phyloP scores from a whole-genome alignment of 1,284 basidiomycete species.

The Kwoniella shivajii region DNA sequence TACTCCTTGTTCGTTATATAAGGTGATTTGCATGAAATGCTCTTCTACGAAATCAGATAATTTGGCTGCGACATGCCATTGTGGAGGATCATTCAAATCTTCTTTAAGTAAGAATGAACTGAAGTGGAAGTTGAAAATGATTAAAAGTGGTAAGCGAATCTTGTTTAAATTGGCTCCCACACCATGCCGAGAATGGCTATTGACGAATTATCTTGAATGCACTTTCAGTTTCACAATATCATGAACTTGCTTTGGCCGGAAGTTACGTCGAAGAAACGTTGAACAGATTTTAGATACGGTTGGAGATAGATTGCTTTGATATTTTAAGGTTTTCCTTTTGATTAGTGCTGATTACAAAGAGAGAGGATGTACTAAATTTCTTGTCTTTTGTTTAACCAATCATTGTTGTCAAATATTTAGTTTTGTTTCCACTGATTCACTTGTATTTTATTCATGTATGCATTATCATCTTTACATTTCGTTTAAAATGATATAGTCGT shows the following conservation, averaged over 20 bases:
- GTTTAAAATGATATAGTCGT: too few relatives aligned
- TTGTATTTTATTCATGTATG: not conserved
- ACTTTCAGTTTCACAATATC: conserved; percentile 47
- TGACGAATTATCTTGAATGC: not conserved
- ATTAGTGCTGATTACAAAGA: too few relatives aligned
- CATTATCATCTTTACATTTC: not conserved
- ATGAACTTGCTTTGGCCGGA: conserved; percentile 46
- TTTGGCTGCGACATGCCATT: conserved; percentile 79
- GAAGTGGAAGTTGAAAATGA: conserved; percentile 69
- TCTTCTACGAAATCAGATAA: conserved; percentile 85
- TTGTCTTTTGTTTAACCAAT: not conserved
- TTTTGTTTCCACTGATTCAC: not conserved
- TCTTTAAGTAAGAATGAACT: conserved; percentile 71
- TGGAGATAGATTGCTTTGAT: not conserved
- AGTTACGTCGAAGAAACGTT: conserved; percentile 47
- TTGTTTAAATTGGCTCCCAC: too few relatives aligned
- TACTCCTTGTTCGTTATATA: not conserved
- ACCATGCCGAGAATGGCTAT: not conserved
- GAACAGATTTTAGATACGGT: conserved; percentile 20
- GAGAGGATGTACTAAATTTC: not conserved
- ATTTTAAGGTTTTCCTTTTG: too few relatives aligned
- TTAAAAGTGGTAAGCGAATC: conserved; percentile 61
- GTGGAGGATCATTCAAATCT: conserved; percentile 79
- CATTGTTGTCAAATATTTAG: too few relatives aligned
- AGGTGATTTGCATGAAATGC: conserved; percentile 73